Base-by-base conservation (phyloP, 495 filamentous ascomycete species). In the Neurospora tetraspora region DNA sequence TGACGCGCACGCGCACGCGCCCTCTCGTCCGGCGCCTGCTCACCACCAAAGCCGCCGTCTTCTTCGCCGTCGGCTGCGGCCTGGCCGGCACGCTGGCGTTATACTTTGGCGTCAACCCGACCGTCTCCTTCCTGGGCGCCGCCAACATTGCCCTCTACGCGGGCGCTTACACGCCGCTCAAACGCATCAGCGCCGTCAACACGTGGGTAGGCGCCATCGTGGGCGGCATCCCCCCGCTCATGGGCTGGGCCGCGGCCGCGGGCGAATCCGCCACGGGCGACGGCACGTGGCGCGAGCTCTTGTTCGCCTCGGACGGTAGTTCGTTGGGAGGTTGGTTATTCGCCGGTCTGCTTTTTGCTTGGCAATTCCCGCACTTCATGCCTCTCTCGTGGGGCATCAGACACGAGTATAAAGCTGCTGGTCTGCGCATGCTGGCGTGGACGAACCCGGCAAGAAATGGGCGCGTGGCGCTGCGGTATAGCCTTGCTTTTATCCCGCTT, bases 351-450 rank as follows among this genome's bases (percentile, higher is more conserved):
- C 84, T 99, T 8, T 96, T 97, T 73, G 92, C 94, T 2, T 99
- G 96, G 96, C 96, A 99, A 80, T 98, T 98, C 77, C 93, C 96
- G 14, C 96, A 99, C 79, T 99, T 99, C 84, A 98, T 97, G 84
- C 90, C 94, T 0, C 84, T 99, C 11, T 94, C 91, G 31, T 96
- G 93, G 87, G 82, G 88, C 11, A 96, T 98, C 72, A 86, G 93
- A 9, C 91, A 97, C 2, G 96, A 99, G 77, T 99, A 99, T 82
- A 90, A 88, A 75, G 84, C 85, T 8, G 96, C 94, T 0, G 96
- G 96, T 1, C 93, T 98, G 80, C 85, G 91, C 73, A 99, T 99
- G 96, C 87, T 98, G 31, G 87, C 84, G 71, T 98, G 94, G 93
- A 88, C 89, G 31, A 96, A 98, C 79, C 93, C 93, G 4, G 88